Evolutionary conservation across 1,284 basidiomycete genomes (phyloP), one percentile per base, ranked within the genome.

Genomic region (Violaceomyces palustris): DNA sequence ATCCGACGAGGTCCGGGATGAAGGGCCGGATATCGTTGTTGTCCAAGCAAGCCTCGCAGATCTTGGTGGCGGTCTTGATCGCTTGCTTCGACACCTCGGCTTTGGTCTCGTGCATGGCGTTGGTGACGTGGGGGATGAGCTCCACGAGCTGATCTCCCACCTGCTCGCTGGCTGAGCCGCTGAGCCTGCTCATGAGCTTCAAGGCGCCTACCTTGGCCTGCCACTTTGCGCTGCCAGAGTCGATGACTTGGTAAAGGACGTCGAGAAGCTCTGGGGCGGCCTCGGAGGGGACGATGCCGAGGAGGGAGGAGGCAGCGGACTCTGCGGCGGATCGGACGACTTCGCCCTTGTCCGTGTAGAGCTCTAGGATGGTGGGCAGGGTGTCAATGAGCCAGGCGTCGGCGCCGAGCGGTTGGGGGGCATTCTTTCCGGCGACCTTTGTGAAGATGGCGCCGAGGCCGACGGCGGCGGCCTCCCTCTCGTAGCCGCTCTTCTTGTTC

Each of bases 51-150:
- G 83, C 81, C 24, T 83, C 82, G 75, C 92, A 97, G 39, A 98
- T 82, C 23, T 86, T 82, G 17, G 87, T 91, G n/a, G 89, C 91
- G 59, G 88, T 88, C 79, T 96, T 96, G 64, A 83, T 78, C 32
- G 93, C 93, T 33, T 88, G 86, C 50, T 81, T 80, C 14, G 90
- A 86, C 44, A 90, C 90, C 80, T 98, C 93, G 61, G 83, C 77
- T 76, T 97, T 98, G 61, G 93, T 97, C 76, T 98, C 93, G 74
- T 94, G 90, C 91, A 98, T 93, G 11, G 89, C 84, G 36, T 77
- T 78, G 72, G 94, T 91, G 23, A 98, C 83, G 64, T 84, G 84
- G 12, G 92, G 93, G 37, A 97, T 82, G 35, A 88, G 82, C 27
- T 79, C 77, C 15, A 83, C 91, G 28, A 98, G 79, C 72, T 93